Percentiles rank a stretch among this genome's conserved stretches.
Evolutionary conservation across 2,329 filamentous ascomycete species (phyloP).

Genomic region (Sporothrix globosa): DNA sequence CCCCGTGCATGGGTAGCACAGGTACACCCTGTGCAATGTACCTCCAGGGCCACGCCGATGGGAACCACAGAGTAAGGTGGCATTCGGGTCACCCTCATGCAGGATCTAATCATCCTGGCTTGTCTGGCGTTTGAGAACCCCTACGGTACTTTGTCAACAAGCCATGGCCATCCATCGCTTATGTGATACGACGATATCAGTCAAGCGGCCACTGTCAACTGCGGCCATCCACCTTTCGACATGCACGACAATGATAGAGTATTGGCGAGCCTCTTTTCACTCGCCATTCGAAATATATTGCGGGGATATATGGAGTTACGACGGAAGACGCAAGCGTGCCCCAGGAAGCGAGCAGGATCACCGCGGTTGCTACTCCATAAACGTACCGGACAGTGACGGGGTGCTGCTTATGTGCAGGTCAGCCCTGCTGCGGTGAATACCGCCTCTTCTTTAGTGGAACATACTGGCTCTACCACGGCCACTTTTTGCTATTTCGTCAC

Average conservation of each 20-base stretch:
- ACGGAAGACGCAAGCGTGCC: not conserved
- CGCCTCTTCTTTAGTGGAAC: not conserved
- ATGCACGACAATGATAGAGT: not conserved
- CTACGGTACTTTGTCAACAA: not conserved
- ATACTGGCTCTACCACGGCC: not conserved
- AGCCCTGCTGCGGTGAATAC: constrained; percentile 15
- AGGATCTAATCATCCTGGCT: constrained; percentile 7
- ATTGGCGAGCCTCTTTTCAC: not conserved
- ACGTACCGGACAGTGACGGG: not conserved
- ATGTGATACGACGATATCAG: not conserved
- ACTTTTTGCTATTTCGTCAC: not conserved
- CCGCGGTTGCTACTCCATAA: not conserved
- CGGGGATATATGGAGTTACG: not conserved
- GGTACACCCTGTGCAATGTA: not conserved
- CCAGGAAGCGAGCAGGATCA: constrained; percentile 3
- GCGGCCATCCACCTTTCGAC: not conserved
- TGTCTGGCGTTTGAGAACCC: not conserved
- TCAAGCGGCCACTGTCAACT: no score
- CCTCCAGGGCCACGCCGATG: constrained; percentile 14
- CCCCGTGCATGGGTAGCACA: constrained; percentile 2
- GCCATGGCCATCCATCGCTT: not conserved
- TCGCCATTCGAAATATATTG: no score
- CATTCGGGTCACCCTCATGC: not conserved
- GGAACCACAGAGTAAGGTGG: constrained; percentile 3
- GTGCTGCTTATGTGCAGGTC: constrained; percentile 1